Evolutionary conservation across 805 yeast genomes (phyloP).

Genomic region (Ogataea philodendri): DNA sequence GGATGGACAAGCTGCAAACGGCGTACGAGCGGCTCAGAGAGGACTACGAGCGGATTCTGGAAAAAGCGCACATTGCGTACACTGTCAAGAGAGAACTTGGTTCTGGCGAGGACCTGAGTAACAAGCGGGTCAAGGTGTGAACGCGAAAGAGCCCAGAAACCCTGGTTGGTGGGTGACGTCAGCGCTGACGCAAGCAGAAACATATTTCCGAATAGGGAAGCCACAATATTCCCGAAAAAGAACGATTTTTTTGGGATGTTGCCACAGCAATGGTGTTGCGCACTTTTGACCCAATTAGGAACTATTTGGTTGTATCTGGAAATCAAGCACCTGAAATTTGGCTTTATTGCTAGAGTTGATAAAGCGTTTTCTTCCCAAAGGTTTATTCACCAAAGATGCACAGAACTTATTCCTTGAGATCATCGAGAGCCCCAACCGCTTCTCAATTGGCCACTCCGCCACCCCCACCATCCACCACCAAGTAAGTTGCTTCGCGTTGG

Average conservation of each 20-base stretch:
- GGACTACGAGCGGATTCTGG: constrained; percentile 64
- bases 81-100: constrained; percentile 14
- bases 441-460: constrained; percentile 91
- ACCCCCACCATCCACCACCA: constrained; percentile 88
- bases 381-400: constrained; percentile 2
- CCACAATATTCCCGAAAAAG: constrained; percentile 21
- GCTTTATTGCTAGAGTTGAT: constrained; percentile 16
- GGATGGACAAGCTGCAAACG: constrained; percentile 67
- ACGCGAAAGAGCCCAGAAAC: neutral
- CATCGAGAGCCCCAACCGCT: constrained; percentile 95
- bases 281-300: constrained; percentile 16
- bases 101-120: constrained; percentile 6
- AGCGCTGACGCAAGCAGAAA: neutral
- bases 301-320: constrained; percentile 18
- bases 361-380: constrained; percentile 12
- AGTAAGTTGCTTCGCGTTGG: constrained; percentile 30
- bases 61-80: constrained; percentile 22
- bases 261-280: constrained; percentile 12
- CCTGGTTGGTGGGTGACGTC: constrained; percentile 9
- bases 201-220: constrained; percentile 17
- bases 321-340: constrained; percentile 15
- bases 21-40: constrained; percentile 68
- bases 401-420: constrained; percentile 93
- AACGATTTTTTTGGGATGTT: constrained; percentile 7
- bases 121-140: constrained; percentile 13